Evolutionary conservation across 2,329 filamentous ascomycete species (phyloP).

Genomic region (Penicillium palitans): DNA sequence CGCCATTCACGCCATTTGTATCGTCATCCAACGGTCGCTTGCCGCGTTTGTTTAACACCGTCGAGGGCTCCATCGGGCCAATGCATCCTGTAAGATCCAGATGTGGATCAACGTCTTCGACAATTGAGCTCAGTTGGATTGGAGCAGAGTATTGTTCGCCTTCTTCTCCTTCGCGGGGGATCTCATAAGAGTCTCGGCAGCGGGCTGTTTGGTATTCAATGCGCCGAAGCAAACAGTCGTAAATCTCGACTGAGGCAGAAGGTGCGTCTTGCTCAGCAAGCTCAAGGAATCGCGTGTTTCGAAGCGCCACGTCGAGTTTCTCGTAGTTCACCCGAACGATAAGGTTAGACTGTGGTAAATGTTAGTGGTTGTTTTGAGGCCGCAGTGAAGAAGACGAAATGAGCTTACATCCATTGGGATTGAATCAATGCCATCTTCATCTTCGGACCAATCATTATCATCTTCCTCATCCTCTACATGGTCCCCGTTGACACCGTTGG

Average conservation of each 20-base stretch:
- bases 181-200: constrained; percentile 56
- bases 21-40: constrained; percentile 32
- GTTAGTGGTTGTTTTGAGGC: constrained; percentile 17
- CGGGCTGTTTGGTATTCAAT: constrained; percentile 68
- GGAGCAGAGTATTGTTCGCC: constrained; percentile 41
- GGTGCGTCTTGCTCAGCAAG: constrained; percentile 71
- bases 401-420: constrained; percentile 42
- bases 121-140: constrained; percentile 37
- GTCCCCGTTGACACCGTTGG: constrained; percentile 31
- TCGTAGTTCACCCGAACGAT: constrained; percentile 80
- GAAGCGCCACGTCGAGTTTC: constrained; percentile 77
- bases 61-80: constrained; percentile 33
- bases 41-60: constrained; percentile 28
- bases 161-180: constrained; percentile 45
- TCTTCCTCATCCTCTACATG: constrained; percentile 30
- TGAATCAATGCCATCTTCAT: constrained; percentile 37
- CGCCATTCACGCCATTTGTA: constrained; percentile 34
- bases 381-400: neutral
- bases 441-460: constrained; percentile 41
- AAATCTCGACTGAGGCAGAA: constrained; percentile 73
- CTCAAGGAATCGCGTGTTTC: constrained; percentile 74
- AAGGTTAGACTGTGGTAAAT: constrained; percentile 61
- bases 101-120: constrained; percentile 39
- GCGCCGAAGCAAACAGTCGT: constrained; percentile 68
- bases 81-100: constrained; percentile 41